Base-by-base conservation (phyloP, 305 asterid genomes). In the Fraxinus paxiana region DNA sequence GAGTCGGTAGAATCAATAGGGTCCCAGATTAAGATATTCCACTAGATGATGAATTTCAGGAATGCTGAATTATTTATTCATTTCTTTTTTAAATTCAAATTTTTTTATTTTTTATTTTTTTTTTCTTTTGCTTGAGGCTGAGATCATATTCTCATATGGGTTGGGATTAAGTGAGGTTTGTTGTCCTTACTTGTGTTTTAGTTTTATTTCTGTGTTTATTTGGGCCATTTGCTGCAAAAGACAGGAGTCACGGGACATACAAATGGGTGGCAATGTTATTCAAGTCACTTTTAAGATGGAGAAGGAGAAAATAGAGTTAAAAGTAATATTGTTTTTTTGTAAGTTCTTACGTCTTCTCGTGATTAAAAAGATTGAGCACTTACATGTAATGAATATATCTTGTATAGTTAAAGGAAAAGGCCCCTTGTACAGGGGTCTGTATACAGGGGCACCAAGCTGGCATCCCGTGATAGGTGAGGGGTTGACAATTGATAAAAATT, bases 21-120 rank as follows among this genome's bases (percentile, higher is more conserved):
- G 72, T 28, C 43, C 41, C 70, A 56, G 48, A 12, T 56, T 77
- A 56, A 56, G 72, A 41, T 41, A 75, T 75, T 75, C 67, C 59
- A 20, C 28, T 13, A 75, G 65, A 12, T 10, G 79, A 75, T 67
- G 73, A 65, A 65, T 6, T 65, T 65, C 12, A 65, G 73, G 73
- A 9, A 0, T 28, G 73, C 70, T 20, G n/a, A 24, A 61, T 59
- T 7, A 59, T 59, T 59, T 59, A 20, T 20, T 61, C 31, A 22
- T 18, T 6, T 61, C 33, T 2, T 61, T 61, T 61, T 61, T 0
- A 20, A 22, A 8, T 61, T 22, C 5, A n/a, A n/a, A n/a, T n/a
- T n/a, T n/a, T n/a, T n/a, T n/a, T n/a, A n/a, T n/a, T n/a, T n/a
- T n/a, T n/a, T n/a, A n/a, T 0, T 61, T 0, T 2, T 20, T 6